Conservation (phyloP, 1,139 yeast genomes). For the Yamadazyma conglobata region DNA sequence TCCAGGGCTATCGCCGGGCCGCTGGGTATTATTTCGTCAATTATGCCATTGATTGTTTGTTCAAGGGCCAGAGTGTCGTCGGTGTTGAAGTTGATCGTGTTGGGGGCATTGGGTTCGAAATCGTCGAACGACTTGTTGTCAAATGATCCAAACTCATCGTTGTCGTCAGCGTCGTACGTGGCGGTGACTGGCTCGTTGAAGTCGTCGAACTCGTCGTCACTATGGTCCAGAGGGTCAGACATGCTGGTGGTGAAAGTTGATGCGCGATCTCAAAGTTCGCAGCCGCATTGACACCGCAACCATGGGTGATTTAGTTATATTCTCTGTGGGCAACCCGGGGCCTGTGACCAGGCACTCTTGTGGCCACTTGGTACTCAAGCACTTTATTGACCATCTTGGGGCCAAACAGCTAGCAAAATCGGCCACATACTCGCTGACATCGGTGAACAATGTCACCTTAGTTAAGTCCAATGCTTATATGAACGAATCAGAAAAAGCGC, state of each 20-base stretch:
- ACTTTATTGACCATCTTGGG: conserved; percentile 23
- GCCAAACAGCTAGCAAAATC: conserved; percentile 23
- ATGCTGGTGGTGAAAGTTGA: background rate
- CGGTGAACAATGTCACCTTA: conserved; percentile 20
- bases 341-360: conserved; percentile 37
- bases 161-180: conserved; percentile 15
- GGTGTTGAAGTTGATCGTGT: conserved; percentile 15
- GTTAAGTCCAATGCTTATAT: conserved; percentile 39
- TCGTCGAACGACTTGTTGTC: conserved; percentile 43
- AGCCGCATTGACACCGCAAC: too few species aligned
- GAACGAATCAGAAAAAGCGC: conserved; percentile 38
- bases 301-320: conserved; percentile 19
- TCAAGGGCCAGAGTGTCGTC: conserved; percentile 10
- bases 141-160: conserved; percentile 38
- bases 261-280: background rate
- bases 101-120: conserved; percentile 15
- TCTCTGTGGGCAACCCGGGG: conserved; percentile 46
- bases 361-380: conserved; percentile 36
- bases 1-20: background rate
- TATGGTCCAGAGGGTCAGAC: conserved; percentile 5
- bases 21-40: conserved; percentile 21
- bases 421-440: conserved; percentile 23
- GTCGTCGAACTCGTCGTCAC: conserved; percentile 13
- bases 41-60: conserved; percentile 16
- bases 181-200: conserved; percentile 12